Conservation (phyloP, 768 basidiomycete species). For the Paxillus ammoniavirescens region DNA sequence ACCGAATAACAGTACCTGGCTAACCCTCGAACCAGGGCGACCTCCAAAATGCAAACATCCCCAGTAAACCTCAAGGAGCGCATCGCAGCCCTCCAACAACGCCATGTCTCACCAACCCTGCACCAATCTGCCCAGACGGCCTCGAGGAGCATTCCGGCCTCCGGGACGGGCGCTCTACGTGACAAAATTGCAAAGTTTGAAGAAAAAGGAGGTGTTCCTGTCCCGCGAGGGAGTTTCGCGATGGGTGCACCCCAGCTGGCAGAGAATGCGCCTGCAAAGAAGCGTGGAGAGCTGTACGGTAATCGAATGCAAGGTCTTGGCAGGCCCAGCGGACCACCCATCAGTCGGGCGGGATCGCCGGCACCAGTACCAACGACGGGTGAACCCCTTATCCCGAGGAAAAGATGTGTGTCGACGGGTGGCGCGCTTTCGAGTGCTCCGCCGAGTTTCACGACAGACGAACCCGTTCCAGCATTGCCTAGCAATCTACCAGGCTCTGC, state of each 20-base stretch:
- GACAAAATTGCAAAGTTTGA: conserved; percentile 84
- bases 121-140: conserved; percentile 35
- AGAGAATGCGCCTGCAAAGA: conserved; percentile 45
- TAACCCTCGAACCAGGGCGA: conserved; percentile 26
- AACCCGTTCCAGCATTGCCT: conserved; percentile 27
- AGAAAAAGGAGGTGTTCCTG: conserved; percentile 70
- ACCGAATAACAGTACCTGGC: not conserved
- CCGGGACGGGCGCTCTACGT: conserved; percentile 36
- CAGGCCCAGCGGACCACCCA: conserved; percentile 17
- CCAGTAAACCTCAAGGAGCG: conserved; percentile 72
- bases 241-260: conserved; percentile 59
- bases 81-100: conserved; percentile 78
- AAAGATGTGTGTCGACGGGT: conserved; percentile 31
- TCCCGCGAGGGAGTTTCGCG: conserved; percentile 73
- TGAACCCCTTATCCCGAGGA: conserved; percentile 22
- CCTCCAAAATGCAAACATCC: conserved; percentile 24
- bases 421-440: conserved; percentile 14
- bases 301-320: conserved; percentile 54
- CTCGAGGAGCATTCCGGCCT: conserved; percentile 24
- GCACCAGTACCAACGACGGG: not conserved
- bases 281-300: conserved; percentile 69
- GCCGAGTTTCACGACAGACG: conserved; percentile 12
- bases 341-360: conserved; percentile 21
- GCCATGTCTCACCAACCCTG: conserved; percentile 29
- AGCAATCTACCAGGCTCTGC: not conserved